A percentile compares a stretch with the other conserved stretches of the same genome.
phyloP scores from a whole-genome alignment of 208 protist genomes.

The Trichomonas tenax region DNA sequence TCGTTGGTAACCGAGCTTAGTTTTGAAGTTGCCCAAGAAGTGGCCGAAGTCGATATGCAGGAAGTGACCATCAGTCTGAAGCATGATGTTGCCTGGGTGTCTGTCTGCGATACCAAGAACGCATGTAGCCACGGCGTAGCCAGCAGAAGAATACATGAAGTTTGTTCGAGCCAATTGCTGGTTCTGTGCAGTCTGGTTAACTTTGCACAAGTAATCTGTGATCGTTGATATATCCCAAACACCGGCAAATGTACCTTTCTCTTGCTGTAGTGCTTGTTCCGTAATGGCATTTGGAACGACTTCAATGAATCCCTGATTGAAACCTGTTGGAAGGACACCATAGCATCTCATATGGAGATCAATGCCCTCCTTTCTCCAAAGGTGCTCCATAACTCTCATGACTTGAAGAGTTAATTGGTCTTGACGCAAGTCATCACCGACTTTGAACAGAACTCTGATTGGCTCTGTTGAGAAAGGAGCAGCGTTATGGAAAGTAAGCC shows the following conservation, averaged over 20 bases:
- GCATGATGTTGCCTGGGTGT: constrained; percentile 46
- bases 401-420: constrained; percentile 49
- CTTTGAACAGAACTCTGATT: constrained; percentile 50
- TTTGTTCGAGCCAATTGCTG: constrained; percentile 29
- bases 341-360: constrained; percentile 35
- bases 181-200: neutral
- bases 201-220: neutral
- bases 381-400: constrained; percentile 39
- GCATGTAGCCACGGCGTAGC: constrained; percentile 56
- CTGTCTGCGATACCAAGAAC: constrained; percentile 55
- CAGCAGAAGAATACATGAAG: constrained; percentile 43
- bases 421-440: constrained; percentile 51
- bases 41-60: constrained; percentile 85
- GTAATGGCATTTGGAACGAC: neutral
- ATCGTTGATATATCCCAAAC: neutral
- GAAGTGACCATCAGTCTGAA: constrained; percentile 40
- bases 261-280: neutral
- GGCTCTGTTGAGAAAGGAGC: constrained; percentile 41
- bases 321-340: neutral
- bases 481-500: constrained; percentile 63
- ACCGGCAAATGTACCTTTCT: neutral
- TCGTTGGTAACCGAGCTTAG: constrained; percentile 68
- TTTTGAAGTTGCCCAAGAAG: constrained; percentile 82
- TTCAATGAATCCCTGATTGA: constrained; percentile 11
- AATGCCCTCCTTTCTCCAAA: constrained; percentile 40